Conservation (phyloP, 352 stramenopile genomes). For the Albugo laibachii region DNA sequence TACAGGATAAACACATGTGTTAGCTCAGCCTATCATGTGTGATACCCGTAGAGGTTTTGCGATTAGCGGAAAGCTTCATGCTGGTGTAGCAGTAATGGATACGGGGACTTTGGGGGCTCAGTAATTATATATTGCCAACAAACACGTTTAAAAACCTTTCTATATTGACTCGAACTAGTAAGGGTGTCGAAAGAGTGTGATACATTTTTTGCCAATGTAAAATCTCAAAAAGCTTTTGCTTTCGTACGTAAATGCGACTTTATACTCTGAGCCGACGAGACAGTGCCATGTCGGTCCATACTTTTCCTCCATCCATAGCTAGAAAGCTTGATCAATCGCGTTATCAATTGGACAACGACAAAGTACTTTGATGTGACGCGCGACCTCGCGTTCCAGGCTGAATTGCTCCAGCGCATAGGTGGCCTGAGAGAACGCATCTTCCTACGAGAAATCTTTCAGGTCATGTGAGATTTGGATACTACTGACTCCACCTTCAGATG, state of each 20-base stretch:
- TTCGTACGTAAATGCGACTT: constrained; percentile 49
- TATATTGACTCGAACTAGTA: constrained; percentile 1
- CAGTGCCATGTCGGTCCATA: constrained; percentile 42
- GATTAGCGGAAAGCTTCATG: too few relatives aligned
- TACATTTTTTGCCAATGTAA: constrained; percentile 72
- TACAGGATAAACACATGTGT: too few relatives aligned
- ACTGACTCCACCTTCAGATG: constrained; percentile 40
- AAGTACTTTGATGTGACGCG: constrained; percentile 42
- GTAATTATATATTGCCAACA: too few relatives aligned
- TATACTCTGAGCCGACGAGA: constrained; percentile 62
- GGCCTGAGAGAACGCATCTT: constrained; percentile 42
- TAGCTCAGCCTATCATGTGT: too few relatives aligned
- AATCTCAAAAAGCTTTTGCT: constrained; percentile 76
- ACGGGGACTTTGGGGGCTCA: too few relatives aligned
- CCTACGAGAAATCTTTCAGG: constrained; percentile 10
- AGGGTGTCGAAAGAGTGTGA: constrained; percentile 60
- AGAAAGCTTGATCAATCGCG: background rate
- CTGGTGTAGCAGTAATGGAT: too few relatives aligned
- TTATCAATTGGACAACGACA: background rate
- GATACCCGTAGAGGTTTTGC: too few relatives aligned
- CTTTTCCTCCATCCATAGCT: constrained; percentile 39
- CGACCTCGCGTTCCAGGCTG: constrained; percentile 60
- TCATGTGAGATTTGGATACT: background rate
- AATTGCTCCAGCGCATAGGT: constrained; percentile 50
- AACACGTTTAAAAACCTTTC: too few relatives aligned